phyloP scores from a whole-genome alignment of 192 early-diverging fungal genomes.

The Coemansia sp. region DNA sequence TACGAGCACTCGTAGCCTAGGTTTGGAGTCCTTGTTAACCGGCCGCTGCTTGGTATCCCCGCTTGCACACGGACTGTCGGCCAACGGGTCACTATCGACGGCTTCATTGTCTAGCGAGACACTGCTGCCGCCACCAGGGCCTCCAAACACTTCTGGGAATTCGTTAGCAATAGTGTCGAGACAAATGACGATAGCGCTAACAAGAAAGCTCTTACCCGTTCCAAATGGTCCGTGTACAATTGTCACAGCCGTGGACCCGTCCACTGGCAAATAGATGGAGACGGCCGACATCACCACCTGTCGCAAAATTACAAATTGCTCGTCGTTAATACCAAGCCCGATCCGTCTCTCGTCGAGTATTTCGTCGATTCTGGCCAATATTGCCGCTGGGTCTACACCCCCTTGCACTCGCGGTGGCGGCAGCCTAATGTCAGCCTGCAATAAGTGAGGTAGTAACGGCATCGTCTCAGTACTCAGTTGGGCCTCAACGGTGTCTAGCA shows the following conservation, averaged over 20 bases:
- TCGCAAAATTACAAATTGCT: slow-evolving; percentile 32
- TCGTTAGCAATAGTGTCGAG: slow-evolving; percentile 60
- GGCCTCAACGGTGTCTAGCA: slow-evolving; percentile 48
- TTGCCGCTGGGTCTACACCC: slow-evolving; percentile 1
- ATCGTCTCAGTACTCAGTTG: slow-evolving; percentile 22
- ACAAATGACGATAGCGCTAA: slow-evolving; percentile 65
- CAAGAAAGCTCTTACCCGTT: slow-evolving; percentile 75
- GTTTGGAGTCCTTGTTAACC: slow-evolving; percentile 6
- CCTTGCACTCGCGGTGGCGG: neutral
- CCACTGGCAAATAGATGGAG: slow-evolving; percentile 35
- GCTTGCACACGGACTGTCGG: neutral
- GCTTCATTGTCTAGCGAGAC: slow-evolving; percentile 7
- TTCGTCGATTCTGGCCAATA: neutral
- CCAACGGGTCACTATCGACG: neutral
- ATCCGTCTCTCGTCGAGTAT: slow-evolving; percentile 16
- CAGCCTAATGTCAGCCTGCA: slow-evolving; percentile 8
- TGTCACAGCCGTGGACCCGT: slow-evolving; percentile 25
- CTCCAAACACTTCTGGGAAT: slow-evolving; percentile 38
- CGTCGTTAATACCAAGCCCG: slow-evolving; percentile 31
- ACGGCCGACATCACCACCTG: slow-evolving; percentile 38
- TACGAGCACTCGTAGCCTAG: slow-evolving; percentile 62
- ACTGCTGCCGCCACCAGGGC: neutral
- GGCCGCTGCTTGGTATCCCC: slow-evolving; percentile 21
- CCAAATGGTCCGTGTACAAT: slow-evolving; percentile 64
- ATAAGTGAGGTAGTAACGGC: slow-evolving; percentile 31